Percentiles rank a stretch among this genome's conserved stretches.
These are phyloP conservation scores for Cercospora janseana DNA, from an alignment of 2,329 filamentous ascomycete genomes.

Conservation along the genomic window DNA sequence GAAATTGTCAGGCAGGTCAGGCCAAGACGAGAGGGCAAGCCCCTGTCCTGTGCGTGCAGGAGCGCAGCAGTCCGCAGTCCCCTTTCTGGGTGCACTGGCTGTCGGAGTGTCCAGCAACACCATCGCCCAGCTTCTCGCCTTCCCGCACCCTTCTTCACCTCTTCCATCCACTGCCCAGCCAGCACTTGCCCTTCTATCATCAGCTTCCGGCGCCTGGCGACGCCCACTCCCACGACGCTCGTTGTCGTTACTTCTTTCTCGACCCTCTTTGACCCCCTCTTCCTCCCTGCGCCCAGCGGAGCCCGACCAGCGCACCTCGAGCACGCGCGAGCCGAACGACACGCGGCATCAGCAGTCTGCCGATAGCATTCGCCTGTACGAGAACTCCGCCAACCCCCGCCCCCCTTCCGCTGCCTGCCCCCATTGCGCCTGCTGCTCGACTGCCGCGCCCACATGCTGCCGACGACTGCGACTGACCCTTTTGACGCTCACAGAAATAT, in stretches of 20 bases:
- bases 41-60: slow-evolving; percentile 11
- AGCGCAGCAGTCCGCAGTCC: slow-evolving; percentile 6
- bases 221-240: slow-evolving; percentile 10
- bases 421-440: slow-evolving; percentile 20
- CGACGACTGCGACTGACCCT: slow-evolving; percentile 26
- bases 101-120: too few relatives aligned
- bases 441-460: not conserved
- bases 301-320: slow-evolving; percentile 13
- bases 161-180: too few relatives aligned
- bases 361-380: slow-evolving; percentile 23
- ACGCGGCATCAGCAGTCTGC: slow-evolving; percentile 24
- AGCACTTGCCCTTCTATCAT: slow-evolving; percentile 12
- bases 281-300: slow-evolving; percentile 11
- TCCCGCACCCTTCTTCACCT: slow-evolving; percentile 2
- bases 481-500: slow-evolving; percentile 19
- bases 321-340: slow-evolving; percentile 26
- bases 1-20: slow-evolving; percentile 12
- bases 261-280: slow-evolving; percentile 13
- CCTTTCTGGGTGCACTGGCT: slow-evolving; percentile 13
- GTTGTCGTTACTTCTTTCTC: slow-evolving; percentile 22
- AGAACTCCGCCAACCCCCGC: slow-evolving; percentile 5
- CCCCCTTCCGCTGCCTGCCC: not conserved
- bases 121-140: slow-evolving; percentile 18
- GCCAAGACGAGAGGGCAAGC: slow-evolving; percentile 9
- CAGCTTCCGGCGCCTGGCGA: slow-evolving; percentile 15